A percentile compares a stretch with the other conserved stretches of the same genome.
Evolutionary conservation across 108 stramenopile genomes (phyloP).

Genomic region (Craspedostauros australis): DNA sequence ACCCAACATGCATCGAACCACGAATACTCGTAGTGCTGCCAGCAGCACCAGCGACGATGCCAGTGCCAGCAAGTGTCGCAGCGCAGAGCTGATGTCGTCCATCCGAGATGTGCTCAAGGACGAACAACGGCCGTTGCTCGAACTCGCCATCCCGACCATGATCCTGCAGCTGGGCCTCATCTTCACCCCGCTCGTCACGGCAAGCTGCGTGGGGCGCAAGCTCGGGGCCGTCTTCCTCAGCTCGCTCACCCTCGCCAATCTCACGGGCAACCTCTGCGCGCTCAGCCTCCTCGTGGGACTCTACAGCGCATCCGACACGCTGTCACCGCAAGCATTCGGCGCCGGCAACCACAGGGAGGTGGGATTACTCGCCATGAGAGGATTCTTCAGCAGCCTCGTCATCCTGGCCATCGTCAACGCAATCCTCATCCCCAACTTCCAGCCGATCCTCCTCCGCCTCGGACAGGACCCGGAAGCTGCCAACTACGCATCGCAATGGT

Average conservation of each 20-base stretch:
- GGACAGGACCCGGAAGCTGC: constrained; percentile 31
- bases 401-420: constrained; percentile 21
- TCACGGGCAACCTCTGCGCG: constrained; percentile 36
- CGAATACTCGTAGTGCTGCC: too few species aligned
- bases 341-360: constrained; percentile 19
- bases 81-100: too few species aligned
- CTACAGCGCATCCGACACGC: constrained; percentile 33
- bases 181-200: constrained; percentile 22
- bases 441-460: constrained; percentile 12
- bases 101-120: too few species aligned
- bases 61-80: too few species aligned
- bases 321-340: constrained; percentile 34
- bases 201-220: constrained; percentile 24
- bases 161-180: constrained; percentile 15
- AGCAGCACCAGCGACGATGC: too few species aligned
- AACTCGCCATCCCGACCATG: constrained; percentile 27
- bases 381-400: constrained; percentile 3
- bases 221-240: constrained; percentile 23
- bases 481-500: constrained; percentile 24
- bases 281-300: constrained; percentile 26
- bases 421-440: constrained; percentile 15
- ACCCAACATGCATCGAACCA: too few species aligned
- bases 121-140: constrained; percentile 21
- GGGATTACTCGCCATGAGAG: constrained; percentile 26
- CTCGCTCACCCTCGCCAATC: constrained; percentile 33